These are phyloP conservation scores for Sphenostylis stenocarpa DNA, from an alignment of 306 rosid species.

Conservation along the genomic window DNA sequence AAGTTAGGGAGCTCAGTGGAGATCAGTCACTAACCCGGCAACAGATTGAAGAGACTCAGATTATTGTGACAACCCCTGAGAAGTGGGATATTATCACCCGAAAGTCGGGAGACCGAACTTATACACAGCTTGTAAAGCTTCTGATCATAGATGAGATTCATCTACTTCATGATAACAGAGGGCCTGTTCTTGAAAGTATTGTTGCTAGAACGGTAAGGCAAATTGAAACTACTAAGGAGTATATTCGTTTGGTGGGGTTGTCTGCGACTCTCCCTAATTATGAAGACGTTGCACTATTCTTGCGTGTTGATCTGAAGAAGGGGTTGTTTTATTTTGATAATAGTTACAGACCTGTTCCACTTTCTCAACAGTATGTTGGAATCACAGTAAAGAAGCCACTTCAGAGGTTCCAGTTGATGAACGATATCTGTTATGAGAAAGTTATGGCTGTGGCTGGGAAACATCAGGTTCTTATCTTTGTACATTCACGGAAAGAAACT, in stretches of 20 bases:
- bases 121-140: slow-evolving; percentile 90
- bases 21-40: slow-evolving; percentile 89
- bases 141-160: slow-evolving; percentile 94
- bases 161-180: slow-evolving; percentile 97
- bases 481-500: slow-evolving; percentile 94
- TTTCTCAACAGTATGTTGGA: slow-evolving; percentile 93
- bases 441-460: slow-evolving; percentile 96
- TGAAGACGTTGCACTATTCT: slow-evolving; percentile 85
- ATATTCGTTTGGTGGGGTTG: slow-evolving; percentile 90
- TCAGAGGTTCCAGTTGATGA: slow-evolving; percentile 99
- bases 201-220: slow-evolving; percentile 99
- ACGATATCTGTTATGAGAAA: slow-evolving; percentile 89
- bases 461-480: slow-evolving; percentile 95
- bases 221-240: slow-evolving; percentile 87
- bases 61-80: slow-evolving; percentile 97
- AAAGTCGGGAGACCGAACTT: slow-evolving; percentile 93
- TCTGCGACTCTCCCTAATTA: slow-evolving; percentile 95
- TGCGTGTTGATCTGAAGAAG: slow-evolving; percentile 71
- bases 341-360: slow-evolving; percentile 95
- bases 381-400: slow-evolving; percentile 90
- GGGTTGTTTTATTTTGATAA: slow-evolving; percentile 86
- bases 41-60: slow-evolving; percentile 95
- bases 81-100: slow-evolving; percentile 99
- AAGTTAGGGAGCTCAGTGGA: slow-evolving; percentile 90
- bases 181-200: slow-evolving; percentile 96